phyloP scores from a whole-genome alignment of 2,329 filamentous ascomycete genomes.

The Aspergillus pseudonomiae region DNA sequence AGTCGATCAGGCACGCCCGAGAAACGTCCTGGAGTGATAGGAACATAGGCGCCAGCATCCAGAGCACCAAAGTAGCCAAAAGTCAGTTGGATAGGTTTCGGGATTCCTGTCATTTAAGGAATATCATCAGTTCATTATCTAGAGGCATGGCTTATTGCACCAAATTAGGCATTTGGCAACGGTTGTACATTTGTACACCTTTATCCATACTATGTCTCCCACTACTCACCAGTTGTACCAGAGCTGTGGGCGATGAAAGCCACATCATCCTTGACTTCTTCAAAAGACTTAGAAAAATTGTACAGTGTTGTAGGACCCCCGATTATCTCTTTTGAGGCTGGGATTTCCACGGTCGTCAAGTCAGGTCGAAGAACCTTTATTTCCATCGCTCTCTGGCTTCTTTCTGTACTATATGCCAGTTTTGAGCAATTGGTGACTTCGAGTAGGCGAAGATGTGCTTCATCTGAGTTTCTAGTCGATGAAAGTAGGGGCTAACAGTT shows the following conservation, averaged over 20 bases:
- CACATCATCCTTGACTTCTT: constrained; percentile 26
- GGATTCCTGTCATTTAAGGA: constrained; percentile 15
- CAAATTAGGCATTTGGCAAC: neutral
- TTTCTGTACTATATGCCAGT: constrained; percentile 31
- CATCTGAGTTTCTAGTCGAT: constrained; percentile 24
- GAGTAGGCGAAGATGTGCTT: constrained; percentile 18
- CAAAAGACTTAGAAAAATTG: constrained; percentile 21
- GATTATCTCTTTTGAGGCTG: neutral
- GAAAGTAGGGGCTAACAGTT: constrained; percentile 17
- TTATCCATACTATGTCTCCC: neutral
- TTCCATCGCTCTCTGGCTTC: constrained; percentile 22
- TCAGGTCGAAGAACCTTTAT: constrained; percentile 13
- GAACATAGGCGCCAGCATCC: constrained; percentile 4
- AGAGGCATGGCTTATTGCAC: too few relatives aligned
- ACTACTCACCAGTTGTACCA: constrained; percentile 35
- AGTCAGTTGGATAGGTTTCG: constrained; percentile 26
- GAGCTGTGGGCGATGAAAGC: constrained; percentile 38
- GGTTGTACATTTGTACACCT: neutral
- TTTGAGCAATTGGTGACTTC: constrained; percentile 16
- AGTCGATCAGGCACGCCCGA: constrained; percentile 6
- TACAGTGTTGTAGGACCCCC: neutral
- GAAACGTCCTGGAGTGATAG: constrained; percentile 13
- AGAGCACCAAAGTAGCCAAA: constrained; percentile 21
- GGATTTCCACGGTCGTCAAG: constrained; percentile 15
- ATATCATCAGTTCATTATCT: neutral